Evolutionary conservation across 345 rosid genomes (phyloP), one percentile per base, ranked within the genome.

Genomic region (Rhizophora mangle): DNA sequence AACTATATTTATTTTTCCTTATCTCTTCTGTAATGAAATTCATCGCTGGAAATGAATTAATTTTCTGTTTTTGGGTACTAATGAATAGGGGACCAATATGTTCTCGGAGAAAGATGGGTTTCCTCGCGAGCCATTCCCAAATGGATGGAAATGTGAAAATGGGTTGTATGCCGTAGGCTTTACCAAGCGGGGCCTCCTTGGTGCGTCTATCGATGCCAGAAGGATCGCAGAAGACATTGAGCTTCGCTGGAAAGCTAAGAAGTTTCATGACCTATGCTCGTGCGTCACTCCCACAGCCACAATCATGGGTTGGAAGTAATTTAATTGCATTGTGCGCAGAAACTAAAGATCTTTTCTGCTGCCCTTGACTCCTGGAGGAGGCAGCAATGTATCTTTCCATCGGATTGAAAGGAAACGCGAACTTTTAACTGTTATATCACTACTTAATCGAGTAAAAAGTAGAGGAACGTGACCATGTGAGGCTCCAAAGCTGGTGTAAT

Each of bases 91-190:
- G 60, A 56, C 30, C 60, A 78, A 76, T n/a, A 81, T 90, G 92
- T 90, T 90, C 57, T 75, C 84, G 27, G 82, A 83, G 81, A 80
- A 85, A 73, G 89, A 89, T 75, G 97, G 98, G 8, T 68, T 88
- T 67, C 95, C 93, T 0, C 36, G 65, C 51, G 80, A 75, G 60
- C 81, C 87, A 32, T 88, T 86, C 66, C 89, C 92, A 24, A 72
- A 85, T 18, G 95, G 88, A 54, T 93, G 98, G 98, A 93, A 86
- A 86, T 96, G 98, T 1, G 81, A 83, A 55, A 55, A 71, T 32
- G 96, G 98, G 26, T 53, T 93, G 69, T 93, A 89, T 55, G 90
- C 97, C 0, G 92, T 86, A 5, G 98, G 98, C 16, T 93, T 93
- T 66, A 80, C 88, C 9, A 86, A 86, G 37, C 87, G 88, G 49